Percentiles rank a stretch among this genome's conserved stretches.
Conservation (phyloP, 2,329 filamentous ascomycete species). For the Epichloe coenophiala region DNA sequence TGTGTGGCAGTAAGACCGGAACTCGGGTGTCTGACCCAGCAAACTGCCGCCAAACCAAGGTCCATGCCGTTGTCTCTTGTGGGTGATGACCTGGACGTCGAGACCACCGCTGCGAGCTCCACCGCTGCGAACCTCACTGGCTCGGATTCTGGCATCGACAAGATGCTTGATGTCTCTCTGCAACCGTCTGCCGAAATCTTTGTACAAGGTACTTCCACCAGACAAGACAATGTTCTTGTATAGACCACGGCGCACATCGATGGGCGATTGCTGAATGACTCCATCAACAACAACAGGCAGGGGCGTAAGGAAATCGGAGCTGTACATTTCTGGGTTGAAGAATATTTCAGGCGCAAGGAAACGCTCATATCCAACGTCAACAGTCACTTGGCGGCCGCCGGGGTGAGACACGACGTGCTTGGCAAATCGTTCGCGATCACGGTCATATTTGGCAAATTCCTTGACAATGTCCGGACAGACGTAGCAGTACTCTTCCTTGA, state of each 20-base stretch:
- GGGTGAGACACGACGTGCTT: conserved; percentile 80
- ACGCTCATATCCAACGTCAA: conserved; percentile 94
- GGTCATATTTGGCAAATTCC: conserved; percentile 89
- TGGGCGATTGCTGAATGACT: conserved; percentile 94
- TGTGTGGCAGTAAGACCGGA: conserved; percentile 96
- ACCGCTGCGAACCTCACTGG: conserved; percentile 81
- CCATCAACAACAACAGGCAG: conserved; percentile 88
- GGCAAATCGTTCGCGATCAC: conserved; percentile 78
- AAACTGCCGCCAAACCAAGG: conserved; percentile 98
- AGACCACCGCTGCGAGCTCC: conserved; percentile 87
- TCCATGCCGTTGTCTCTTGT: conserved; percentile 93
- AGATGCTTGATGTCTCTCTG: conserved; percentile 95
- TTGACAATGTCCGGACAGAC: conserved; percentile 98
- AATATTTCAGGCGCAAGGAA: conserved; percentile 98
- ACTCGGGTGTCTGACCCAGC: conserved; percentile 93
- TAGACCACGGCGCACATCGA: conserved; percentile 88
- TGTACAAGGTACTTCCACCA: conserved; percentile 93
- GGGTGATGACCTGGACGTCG: conserved; percentile 92
- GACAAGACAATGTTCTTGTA: conserved; percentile 99
- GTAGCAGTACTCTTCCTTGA: conserved; percentile 98
- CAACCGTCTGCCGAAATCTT: conserved; percentile 90
- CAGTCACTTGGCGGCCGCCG: conserved; percentile 68
- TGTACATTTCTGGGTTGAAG: conserved; percentile 99
- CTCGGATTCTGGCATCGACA: conserved; percentile 83
- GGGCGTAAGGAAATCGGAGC: conserved; percentile 93